Evolutionary conservation across 345 rosid species (phyloP).

Genomic region (Balakata baccata): DNA sequence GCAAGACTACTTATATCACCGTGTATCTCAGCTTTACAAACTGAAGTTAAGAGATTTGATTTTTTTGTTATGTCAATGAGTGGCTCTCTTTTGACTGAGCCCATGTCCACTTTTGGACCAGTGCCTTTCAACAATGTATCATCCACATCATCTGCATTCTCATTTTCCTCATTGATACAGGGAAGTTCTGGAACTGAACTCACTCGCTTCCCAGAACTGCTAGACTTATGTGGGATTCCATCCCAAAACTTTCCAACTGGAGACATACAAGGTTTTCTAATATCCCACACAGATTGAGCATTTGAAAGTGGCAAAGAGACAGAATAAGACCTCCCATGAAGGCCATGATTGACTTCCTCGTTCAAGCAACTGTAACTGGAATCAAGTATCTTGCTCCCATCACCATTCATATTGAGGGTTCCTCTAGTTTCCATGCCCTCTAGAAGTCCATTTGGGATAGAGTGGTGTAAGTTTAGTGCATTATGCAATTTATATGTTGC

Average conservation of each 20-base stretch:
- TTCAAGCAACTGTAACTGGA: conserved; percentile 32
- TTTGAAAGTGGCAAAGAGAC: conserved; percentile 44
- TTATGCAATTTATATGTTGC: conserved; percentile 35
- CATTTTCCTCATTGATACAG: conserved; percentile 78
- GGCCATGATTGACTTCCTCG: conserved; percentile 31
- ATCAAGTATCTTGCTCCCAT: conserved; percentile 30
- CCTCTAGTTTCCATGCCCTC: conserved; percentile 41
- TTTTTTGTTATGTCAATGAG: conserved; percentile 53
- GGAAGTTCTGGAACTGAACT: conserved; percentile 81
- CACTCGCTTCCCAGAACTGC: conserved; percentile 64
- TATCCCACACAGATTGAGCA: conserved; percentile 37
- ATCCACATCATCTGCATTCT: conserved; percentile 46
- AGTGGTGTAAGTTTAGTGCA: conserved; percentile 43
- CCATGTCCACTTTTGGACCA: conserved; percentile 27
- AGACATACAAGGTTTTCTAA: conserved; percentile 50
- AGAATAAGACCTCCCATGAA: conserved; percentile 40
- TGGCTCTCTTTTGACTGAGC: conserved; percentile 48
- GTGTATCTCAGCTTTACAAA: conserved; percentile 41
- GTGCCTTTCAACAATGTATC: conserved; percentile 39
- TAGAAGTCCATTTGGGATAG: conserved; percentile 64
- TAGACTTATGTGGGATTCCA: conserved; percentile 49
- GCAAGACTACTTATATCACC: conserved; percentile 60
- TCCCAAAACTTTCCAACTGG: conserved; percentile 78
- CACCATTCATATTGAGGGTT: conserved; percentile 19
- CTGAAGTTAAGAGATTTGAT: conserved; percentile 38